Conservation (phyloP, 192 early-diverging fungal genomes). For the Umbelopsis isabellina region DNA sequence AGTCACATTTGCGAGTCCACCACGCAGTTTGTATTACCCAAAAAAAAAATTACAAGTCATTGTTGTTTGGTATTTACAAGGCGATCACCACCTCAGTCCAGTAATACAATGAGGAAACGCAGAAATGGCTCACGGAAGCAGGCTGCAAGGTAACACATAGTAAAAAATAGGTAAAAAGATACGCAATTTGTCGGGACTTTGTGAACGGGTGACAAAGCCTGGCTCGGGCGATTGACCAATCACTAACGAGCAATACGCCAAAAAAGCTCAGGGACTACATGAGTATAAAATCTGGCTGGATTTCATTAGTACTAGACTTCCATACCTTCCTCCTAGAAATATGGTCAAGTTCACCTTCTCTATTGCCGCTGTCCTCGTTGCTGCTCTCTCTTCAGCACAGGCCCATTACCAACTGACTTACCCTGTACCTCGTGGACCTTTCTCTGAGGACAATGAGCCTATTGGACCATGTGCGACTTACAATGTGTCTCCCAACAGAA, state of each 20-base stretch:
- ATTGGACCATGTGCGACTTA: constrained; percentile 57
- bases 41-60: no score
- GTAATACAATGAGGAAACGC: neutral
- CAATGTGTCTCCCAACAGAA: constrained; percentile 35
- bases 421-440: constrained; percentile 46
- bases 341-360: constrained; percentile 4
- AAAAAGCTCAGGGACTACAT: neutral
- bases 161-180: no score
- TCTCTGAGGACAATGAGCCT: constrained; percentile 46
- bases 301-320: neutral
- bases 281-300: neutral
- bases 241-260: neutral
- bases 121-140: constrained; percentile 4
- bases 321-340: neutral
- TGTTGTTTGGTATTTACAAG: neutral
- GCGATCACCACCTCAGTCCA: neutral
- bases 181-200: neutral
- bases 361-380: constrained; percentile 30
- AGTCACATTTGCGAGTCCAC: neutral
- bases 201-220: neutral
- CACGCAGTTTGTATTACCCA: no score
- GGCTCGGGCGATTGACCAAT: neutral
- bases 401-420: constrained; percentile 55
- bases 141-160: neutral
- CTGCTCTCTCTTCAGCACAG: constrained; percentile 33